Evolutionary conservation across 1,284 basidiomycete genomes (phyloP).

Genomic region (Naganishia cerealis): DNA sequence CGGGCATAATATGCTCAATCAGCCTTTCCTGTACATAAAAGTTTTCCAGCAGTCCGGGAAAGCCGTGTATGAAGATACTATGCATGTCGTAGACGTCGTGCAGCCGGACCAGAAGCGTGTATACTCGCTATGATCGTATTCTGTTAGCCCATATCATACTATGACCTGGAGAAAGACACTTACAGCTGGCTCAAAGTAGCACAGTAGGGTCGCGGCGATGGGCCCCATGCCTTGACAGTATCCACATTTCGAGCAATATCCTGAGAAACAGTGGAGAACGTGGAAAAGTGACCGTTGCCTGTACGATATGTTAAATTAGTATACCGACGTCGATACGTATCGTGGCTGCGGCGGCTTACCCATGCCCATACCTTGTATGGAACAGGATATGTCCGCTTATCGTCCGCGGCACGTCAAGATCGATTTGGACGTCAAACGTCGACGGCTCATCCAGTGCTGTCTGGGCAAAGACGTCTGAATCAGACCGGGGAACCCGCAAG

Average conservation of each 20-base stretch:
- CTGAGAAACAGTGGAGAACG: constrained; percentile 87
- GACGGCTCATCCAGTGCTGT: constrained; percentile 74
- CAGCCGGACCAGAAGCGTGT: constrained; percentile 75
- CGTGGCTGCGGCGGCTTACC: constrained; percentile 60
- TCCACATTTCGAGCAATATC: constrained; percentile 80
- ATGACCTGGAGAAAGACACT: constrained; percentile 33
- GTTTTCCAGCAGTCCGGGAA: constrained; percentile 88
- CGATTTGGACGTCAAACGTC: constrained; percentile 92
- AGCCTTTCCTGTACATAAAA: constrained; percentile 92
- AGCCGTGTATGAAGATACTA: constrained; percentile 85
- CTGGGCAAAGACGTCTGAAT: constrained; percentile 37
- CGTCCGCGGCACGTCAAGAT: constrained; percentile 94
- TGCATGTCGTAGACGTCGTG: constrained; percentile 89
- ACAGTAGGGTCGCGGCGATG: constrained; percentile 88
- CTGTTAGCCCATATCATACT: not conserved
- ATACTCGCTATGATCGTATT: constrained; percentile 62
- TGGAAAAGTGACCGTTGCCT: constrained; percentile 92
- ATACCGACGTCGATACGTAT: too few species aligned
- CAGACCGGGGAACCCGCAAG: not conserved
- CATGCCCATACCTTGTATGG: constrained; percentile 90
- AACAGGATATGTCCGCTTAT: constrained; percentile 94
- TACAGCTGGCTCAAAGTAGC: constrained; percentile 83
- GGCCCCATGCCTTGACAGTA: constrained; percentile 99
- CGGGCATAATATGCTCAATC: constrained; percentile 79
- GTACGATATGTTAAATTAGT: constrained; percentile 13